These are phyloP conservation scores for Trichoderma breve DNA, from an alignment of 2,329 filamentous ascomycete genomes.

Conservation along the genomic window DNA sequence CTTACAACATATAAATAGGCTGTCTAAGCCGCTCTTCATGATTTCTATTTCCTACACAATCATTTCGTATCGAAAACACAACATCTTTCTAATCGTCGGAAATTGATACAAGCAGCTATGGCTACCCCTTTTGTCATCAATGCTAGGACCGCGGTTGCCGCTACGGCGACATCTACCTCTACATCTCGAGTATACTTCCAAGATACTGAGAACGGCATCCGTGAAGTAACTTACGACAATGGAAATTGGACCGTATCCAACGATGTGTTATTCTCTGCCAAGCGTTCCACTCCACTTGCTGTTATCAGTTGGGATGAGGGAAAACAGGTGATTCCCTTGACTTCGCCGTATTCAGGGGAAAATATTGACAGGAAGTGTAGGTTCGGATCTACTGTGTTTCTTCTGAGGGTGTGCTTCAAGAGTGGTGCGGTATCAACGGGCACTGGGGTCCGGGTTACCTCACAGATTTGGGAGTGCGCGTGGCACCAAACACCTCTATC, in stretches of 20 bases:
- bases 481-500: background rate
- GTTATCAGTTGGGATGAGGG: constrained; percentile 7
- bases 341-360: background rate
- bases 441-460: background rate
- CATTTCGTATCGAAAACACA: background rate
- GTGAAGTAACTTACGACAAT: background rate
- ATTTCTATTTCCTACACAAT: background rate
- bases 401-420: background rate
- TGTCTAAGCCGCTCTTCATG: background rate
- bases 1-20: background rate
- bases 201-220: constrained; percentile 3
- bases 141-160: constrained; percentile 1
- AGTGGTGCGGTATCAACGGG: background rate
- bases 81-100: background rate
- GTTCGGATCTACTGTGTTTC: background rate
- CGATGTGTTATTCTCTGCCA: background rate
- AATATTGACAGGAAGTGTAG: background rate
- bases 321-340: background rate
- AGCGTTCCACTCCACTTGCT: background rate
- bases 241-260: background rate
- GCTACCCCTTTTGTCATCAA: background rate
- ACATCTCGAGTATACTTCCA: constrained; percentile 4
- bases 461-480: background rate
- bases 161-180: background rate
- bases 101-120: background rate